These are phyloP conservation scores for Linanthus parryae DNA, from an alignment of 148 eudicot genomes.

Conservation along the genomic window DNA sequence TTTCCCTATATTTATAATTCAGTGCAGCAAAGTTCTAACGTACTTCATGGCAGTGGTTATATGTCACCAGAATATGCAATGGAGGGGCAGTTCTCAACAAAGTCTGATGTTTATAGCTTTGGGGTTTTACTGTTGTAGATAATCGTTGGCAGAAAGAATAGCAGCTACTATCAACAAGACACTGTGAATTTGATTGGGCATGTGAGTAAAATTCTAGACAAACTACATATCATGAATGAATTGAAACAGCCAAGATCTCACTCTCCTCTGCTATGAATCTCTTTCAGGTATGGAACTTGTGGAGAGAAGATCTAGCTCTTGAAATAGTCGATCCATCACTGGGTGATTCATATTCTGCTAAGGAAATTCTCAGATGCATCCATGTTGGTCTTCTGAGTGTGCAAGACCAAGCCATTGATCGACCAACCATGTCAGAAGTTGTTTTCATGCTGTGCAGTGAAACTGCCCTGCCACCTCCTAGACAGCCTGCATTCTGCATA, in stretches of 20 bases:
- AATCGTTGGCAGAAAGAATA: constrained; percentile 45
- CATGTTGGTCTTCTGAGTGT: constrained; percentile 49
- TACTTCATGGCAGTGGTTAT: too few relatives aligned
- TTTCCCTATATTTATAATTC: too few relatives aligned
- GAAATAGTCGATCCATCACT: constrained; percentile 23
- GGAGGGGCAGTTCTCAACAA: too few relatives aligned
- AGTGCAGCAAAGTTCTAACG: too few relatives aligned
- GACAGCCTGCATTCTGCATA: constrained; percentile 41
- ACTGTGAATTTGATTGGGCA: constrained; percentile 44
- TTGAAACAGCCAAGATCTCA: background rate
- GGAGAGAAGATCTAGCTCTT: constrained; percentile 28
- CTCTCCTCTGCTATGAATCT: background rate
- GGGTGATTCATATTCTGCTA: constrained; percentile 6
- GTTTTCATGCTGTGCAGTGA: constrained; percentile 41
- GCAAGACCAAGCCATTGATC: constrained; percentile 36
- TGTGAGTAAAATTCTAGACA: constrained; percentile 26
- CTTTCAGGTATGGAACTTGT: constrained; percentile 43
- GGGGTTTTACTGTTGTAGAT: constrained; percentile 23
- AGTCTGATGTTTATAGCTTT: background rate
- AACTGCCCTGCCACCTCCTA: constrained; percentile 29
- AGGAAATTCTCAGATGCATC: constrained; percentile 28
- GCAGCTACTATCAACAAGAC: constrained; percentile 27
- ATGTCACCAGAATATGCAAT: too few relatives aligned
- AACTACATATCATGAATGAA: background rate
- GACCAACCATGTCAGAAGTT: constrained; percentile 50